phyloP scores from a whole-genome alignment of 768 basidiomycete genomes.

The Crassisporium funariophilum region DNA sequence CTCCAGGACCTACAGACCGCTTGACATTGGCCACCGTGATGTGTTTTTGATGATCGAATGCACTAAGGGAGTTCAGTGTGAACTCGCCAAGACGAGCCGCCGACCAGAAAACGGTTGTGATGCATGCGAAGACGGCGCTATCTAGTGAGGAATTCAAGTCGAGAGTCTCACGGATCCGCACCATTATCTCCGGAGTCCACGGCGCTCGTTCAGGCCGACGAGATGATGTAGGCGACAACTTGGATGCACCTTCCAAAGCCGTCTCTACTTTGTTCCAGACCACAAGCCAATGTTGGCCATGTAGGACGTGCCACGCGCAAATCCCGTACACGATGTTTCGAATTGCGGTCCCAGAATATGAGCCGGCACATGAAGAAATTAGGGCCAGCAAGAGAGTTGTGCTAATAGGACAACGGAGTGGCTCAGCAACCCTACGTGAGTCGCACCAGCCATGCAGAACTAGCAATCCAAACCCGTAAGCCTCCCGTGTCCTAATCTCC shows the following conservation, averaged over 20 bases:
- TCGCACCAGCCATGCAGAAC: conserved; percentile 7
- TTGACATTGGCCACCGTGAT: conserved; percentile 6
- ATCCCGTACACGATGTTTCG: conserved; percentile 30
- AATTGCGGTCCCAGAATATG: conserved; percentile 27
- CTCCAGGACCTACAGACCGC: conserved; percentile 1
- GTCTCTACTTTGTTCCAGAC: neutral
- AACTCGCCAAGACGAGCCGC: conserved; percentile 20
- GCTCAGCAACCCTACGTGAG: conserved; percentile 22
- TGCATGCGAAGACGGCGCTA: conserved; percentile 21
- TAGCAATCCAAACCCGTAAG: conserved; percentile 5
- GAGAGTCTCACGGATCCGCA: conserved; percentile 1
- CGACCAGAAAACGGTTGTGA: conserved; percentile 20
- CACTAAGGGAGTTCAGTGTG: conserved; percentile 11
- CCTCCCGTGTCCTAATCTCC: conserved; percentile 4
- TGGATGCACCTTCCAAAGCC: conserved; percentile 4
- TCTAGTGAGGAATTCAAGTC: conserved; percentile 14
- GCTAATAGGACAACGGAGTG: conserved; percentile 19
- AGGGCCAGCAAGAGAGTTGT: conserved; percentile 22
- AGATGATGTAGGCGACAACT: conserved; percentile 7
- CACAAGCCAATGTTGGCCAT: conserved; percentile 14
- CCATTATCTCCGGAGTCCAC: neutral
- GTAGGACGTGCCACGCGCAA: conserved; percentile 38
- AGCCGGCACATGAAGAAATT: conserved; percentile 22
- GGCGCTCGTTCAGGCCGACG: conserved; percentile 4
- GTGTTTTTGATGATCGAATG: conserved; percentile 16